These are phyloP conservation scores for Echinochloa phyllopogon DNA, from an alignment of 176 grass and related monocot species.

Conservation along the genomic window DNA sequence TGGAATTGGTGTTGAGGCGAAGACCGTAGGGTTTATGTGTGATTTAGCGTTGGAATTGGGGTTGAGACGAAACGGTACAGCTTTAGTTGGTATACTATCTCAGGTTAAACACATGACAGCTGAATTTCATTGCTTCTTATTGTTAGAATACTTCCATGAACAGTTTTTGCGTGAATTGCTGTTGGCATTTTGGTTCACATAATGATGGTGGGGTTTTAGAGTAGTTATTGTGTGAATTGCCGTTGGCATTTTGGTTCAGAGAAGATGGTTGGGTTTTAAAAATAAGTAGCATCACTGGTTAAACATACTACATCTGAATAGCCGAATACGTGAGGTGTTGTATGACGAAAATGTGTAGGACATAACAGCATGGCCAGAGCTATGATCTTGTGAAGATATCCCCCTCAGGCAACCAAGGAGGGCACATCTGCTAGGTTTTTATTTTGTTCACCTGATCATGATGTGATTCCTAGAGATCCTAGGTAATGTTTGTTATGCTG, in stretches of 20 bases:
- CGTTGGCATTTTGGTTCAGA: conserved; percentile 2
- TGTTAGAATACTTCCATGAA: background rate
- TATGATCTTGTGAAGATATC: background rate
- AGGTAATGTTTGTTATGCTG: background rate
- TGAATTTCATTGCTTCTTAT: background rate
- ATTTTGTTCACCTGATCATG: conserved; percentile 9
- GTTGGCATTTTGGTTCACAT: conserved; percentile 6
- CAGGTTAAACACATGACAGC: background rate
- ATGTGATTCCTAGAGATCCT: background rate
- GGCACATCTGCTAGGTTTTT: background rate
- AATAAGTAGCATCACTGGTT: background rate
- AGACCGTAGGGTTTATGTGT: conserved; percentile 20
- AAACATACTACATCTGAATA: conserved; percentile 14
- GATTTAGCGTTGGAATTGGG: background rate
- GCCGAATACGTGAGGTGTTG: background rate
- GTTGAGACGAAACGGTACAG: conserved; percentile 16
- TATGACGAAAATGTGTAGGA: background rate
- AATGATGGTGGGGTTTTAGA: conserved; percentile 23
- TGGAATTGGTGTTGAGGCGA: background rate
- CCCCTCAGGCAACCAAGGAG: background rate
- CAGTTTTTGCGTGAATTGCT: background rate
- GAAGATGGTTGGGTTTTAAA: conserved; percentile 16
- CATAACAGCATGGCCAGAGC: background rate
- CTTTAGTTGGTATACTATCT: conserved; percentile 12
- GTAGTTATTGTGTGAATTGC: conserved; percentile 3